Base-by-base conservation (phyloP, 2,329 filamentous ascomycete genomes). In the Pseudogymnoascus sp. region DNA sequence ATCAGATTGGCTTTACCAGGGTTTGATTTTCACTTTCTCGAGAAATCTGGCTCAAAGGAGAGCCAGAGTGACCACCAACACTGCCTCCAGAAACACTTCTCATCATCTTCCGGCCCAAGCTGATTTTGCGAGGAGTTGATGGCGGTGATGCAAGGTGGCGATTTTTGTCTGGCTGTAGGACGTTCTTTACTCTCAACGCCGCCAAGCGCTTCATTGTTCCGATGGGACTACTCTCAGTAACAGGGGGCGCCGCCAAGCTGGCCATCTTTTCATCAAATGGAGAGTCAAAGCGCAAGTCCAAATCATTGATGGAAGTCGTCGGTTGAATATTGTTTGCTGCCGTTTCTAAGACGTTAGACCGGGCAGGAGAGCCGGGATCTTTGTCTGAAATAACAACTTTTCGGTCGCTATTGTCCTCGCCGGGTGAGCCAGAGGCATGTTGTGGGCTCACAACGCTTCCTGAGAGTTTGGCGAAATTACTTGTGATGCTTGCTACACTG, bases 401-500 rank as follows among this genome's bases (percentile, higher is more conserved):
- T 5, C 18, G 7, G 9, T 60, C 35, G 35, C 21, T 25, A 12
- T 38, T 60, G n/a, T 21, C 58, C 21, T 60, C 58, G 1, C n/a
- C 6, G 31, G 58, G n/a, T 40, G 35, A 35, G 8, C 16, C 25
- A n/a, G 21, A 1, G 5, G 14, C 11, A 9, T 11, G 2, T 8
- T 25, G 33, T 9, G 38, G 64, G 45, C 72, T 73, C 12, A 69
- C 65, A 33, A 80, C 69, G 66, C 87, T 90, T 40, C 79, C 80
- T 0, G 89, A 89, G 63, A 88, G 85, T 68, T 88, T 89, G 38
- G 85, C 83, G 71, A 96, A 93, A 58, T 88, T 88, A 67, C 84
- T 88, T 12, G 89, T 83, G 66, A 95, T 88, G 73, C 88, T 92
- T 59, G 88, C 88, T 70, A 91, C 88, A 74, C 90, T 96, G 66